Percentiles rank a stretch among this genome's conserved stretches.
Conservation (phyloP, 768 basidiomycete species). For the Mycena rebaudengoi region DNA sequence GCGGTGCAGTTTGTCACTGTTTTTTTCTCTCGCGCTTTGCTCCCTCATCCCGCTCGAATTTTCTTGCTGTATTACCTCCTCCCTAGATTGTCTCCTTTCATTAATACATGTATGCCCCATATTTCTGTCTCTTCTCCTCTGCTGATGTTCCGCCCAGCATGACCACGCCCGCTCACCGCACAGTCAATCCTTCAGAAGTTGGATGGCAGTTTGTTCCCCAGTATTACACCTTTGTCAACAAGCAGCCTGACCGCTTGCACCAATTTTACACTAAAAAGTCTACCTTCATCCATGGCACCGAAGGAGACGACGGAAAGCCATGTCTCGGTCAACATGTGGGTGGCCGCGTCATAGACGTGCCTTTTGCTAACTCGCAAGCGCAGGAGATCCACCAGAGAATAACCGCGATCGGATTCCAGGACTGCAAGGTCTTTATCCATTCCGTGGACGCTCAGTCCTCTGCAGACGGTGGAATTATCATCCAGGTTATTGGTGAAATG, state of each 20-base stretch:
- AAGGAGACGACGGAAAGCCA: slow-evolving; percentile 92
- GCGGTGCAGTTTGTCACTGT: slow-evolving; percentile 3
- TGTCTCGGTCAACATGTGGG: slow-evolving; percentile 93
- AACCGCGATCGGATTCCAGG: slow-evolving; percentile 90
- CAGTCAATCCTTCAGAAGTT: slow-evolving; percentile 91
- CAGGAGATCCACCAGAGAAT: slow-evolving; percentile 99
- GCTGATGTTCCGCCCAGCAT: slow-evolving; percentile 36
- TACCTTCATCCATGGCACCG: slow-evolving; percentile 96
- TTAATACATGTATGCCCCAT: slow-evolving; percentile 12
- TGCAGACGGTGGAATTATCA: slow-evolving; percentile 94
- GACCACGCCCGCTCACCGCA: slow-evolving; percentile 56
- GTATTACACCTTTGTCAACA: slow-evolving; percentile 99
- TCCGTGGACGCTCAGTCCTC: slow-evolving; percentile 98
- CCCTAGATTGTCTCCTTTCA: slow-evolving; percentile 20
- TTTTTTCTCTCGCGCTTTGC: slow-evolving; percentile 5
- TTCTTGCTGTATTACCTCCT: slow-evolving; percentile 20
- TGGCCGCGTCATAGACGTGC: slow-evolving; percentile 26
- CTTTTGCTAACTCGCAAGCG: slow-evolving; percentile 7
- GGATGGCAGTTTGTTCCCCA: slow-evolving; percentile 99
- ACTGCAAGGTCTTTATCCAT: slow-evolving; percentile 99
- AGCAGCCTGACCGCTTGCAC: slow-evolving; percentile 94
- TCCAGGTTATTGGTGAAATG: slow-evolving; percentile 99
- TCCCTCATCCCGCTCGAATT: slow-evolving; percentile 2
- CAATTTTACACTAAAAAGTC: slow-evolving; percentile 99
- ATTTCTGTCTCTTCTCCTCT: not conserved